Evolutionary conservation across 192 early-diverging fungal species (phyloP).

Genomic region (Pilaira anomala): DNA sequence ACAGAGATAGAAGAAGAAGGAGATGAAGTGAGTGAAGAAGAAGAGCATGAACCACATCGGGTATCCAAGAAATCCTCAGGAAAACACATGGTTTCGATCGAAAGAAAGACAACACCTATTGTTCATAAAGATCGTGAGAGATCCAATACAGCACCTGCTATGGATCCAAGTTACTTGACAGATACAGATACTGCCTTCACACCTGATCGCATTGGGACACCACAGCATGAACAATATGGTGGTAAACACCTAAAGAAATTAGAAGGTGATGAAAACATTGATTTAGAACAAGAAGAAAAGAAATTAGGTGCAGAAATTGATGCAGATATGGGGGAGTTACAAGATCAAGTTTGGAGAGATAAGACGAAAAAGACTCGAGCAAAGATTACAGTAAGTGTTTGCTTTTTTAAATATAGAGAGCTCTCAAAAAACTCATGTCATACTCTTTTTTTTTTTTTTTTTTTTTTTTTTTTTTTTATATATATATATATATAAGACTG

Average conservation of each 20-base stretch:
- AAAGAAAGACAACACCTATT: background rate
- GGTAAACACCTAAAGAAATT: slow-evolving; percentile 7
- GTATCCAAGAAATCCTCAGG: background rate
- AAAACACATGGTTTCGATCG: background rate
- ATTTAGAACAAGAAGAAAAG: slow-evolving; percentile 41
- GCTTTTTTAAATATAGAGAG: background rate
- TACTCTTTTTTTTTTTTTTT: no score
- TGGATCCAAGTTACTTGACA: background rate
- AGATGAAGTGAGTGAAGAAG: slow-evolving; percentile 48
- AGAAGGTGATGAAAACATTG: slow-evolving; percentile 27
- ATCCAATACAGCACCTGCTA: background rate
- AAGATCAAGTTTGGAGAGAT: slow-evolving; percentile 52
- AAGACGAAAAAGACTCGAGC: slow-evolving; percentile 50
- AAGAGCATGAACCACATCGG: slow-evolving; percentile 10
- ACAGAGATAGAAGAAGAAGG: slow-evolving; percentile 57
- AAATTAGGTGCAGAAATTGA: slow-evolving; percentile 48
- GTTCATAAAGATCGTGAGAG: background rate
- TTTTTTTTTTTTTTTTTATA: background rate
- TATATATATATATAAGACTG: slow-evolving; percentile 3
- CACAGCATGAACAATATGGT: background rate
- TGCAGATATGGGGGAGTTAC: slow-evolving; percentile 53
- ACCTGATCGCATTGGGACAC: background rate
- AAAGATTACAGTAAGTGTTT: slow-evolving; percentile 39
- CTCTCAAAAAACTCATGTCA: background rate
- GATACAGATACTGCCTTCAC: background rate